Percentiles rank a stretch among this genome's conserved stretches.
Conservation (phyloP, 768 basidiomycete species). For the Gautieria morchelliformis region DNA sequence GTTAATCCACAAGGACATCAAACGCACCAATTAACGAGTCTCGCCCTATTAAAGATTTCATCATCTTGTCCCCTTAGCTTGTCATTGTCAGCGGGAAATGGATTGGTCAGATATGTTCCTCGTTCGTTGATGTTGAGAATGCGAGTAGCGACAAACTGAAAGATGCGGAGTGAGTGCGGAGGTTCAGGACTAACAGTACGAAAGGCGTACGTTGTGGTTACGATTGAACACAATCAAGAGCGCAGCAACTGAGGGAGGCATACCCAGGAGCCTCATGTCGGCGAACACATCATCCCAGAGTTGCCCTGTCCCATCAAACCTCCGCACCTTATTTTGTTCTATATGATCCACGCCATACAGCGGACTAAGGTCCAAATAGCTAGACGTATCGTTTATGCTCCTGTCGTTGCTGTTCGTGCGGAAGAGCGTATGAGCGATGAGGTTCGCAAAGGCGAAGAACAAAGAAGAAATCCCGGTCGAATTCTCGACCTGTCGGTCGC, state of each 20-base stretch:
- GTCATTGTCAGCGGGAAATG: slow-evolving; percentile 9
- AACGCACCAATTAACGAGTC: slow-evolving; percentile 52
- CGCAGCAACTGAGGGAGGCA: slow-evolving; percentile 66
- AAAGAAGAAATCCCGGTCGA: slow-evolving; percentile 63
- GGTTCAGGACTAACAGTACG: background rate
- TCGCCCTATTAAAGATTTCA: slow-evolving; percentile 65
- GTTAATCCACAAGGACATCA: background rate
- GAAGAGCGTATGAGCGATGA: slow-evolving; percentile 70
- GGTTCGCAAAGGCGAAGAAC: slow-evolving; percentile 72
- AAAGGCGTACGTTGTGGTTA: slow-evolving; percentile 57
- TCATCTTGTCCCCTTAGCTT: slow-evolving; percentile 46
- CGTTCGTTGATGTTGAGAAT: slow-evolving; percentile 62
- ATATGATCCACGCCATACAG: slow-evolving; percentile 55
- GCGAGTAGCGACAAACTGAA: slow-evolving; percentile 59
- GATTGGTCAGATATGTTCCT: slow-evolving; percentile 28
- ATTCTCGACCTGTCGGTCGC: slow-evolving; percentile 24
- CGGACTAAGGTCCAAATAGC: slow-evolving; percentile 69
- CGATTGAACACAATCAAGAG: slow-evolving; percentile 59
- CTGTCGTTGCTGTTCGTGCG: slow-evolving; percentile 40
- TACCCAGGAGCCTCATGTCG: slow-evolving; percentile 51
- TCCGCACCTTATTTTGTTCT: slow-evolving; percentile 40
- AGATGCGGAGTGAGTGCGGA: slow-evolving; percentile 6
- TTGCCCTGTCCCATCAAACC: slow-evolving; percentile 54
- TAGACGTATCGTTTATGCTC: slow-evolving; percentile 53
- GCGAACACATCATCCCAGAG: slow-evolving; percentile 66